These are phyloP conservation scores for Lodderomyces orthopsilosis DNA, from an alignment of 1,139 yeast species.

Conservation along the genomic window DNA sequence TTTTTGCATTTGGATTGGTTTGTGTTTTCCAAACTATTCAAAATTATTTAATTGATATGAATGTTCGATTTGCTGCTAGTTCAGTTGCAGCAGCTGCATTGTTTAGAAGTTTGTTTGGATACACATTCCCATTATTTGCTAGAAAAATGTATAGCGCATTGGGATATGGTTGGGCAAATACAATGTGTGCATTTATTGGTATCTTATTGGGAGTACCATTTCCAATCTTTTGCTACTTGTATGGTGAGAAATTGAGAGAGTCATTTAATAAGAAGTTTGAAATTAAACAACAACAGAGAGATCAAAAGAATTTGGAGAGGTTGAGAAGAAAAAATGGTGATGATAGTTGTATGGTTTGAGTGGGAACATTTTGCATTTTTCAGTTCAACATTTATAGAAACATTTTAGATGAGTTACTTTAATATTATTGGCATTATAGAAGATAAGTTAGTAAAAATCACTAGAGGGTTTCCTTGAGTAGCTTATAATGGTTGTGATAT, in stretches of 20 bases:
- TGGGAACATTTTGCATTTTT: background rate
- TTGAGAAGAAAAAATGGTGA: constrained; percentile 17
- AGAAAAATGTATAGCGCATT: constrained; percentile 35
- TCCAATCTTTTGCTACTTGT: constrained; percentile 40
- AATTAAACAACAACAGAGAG: constrained; percentile 29
- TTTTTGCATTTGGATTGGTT: constrained; percentile 44
- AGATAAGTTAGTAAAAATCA: too few species aligned
- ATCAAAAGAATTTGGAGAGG: constrained; percentile 31
- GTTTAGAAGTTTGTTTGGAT: constrained; percentile 43
- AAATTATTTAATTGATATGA: constrained; percentile 46
- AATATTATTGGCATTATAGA: too few species aligned
- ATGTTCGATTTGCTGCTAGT: constrained; percentile 42
- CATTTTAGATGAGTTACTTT: background rate
- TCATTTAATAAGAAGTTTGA: constrained; percentile 39
- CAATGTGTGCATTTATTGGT: constrained; percentile 43
- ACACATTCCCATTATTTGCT: constrained; percentile 44
- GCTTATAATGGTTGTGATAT: too few species aligned
- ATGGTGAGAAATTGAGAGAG: constrained; percentile 38
- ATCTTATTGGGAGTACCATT: constrained; percentile 42
- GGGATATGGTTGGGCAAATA: constrained; percentile 48
- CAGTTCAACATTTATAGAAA: background rate
- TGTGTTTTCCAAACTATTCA: constrained; percentile 46
- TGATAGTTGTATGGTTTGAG: background rate
- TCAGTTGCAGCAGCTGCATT: constrained; percentile 50
- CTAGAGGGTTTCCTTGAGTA: too few species aligned